These are phyloP conservation scores for Eleusine coracana DNA, from an alignment of 176 grass and related monocot species.

Conservation along the genomic window DNA sequence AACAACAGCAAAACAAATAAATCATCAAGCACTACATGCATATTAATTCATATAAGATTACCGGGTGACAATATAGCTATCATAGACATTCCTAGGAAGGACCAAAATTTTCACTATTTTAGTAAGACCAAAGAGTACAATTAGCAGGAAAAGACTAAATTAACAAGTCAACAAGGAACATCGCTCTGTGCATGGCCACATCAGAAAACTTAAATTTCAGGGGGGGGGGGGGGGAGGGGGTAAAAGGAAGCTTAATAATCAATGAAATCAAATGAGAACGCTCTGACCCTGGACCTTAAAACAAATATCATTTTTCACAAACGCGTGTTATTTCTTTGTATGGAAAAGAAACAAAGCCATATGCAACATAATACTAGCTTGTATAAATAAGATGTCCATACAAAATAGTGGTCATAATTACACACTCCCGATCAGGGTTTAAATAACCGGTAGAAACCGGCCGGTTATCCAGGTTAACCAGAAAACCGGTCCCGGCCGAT, in stretches of 20 bases:
- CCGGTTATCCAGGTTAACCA: not conserved
- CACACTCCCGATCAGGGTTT: not conserved
- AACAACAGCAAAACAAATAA: not conserved
- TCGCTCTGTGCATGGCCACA: not conserved
- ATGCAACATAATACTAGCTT: not conserved
- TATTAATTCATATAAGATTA: not conserved
- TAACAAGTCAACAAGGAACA: not conserved
- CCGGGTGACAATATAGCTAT: not conserved
- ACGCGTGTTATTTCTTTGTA: not conserved
- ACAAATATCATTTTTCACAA: not conserved
- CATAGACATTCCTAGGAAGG: not conserved
- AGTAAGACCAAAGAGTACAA: not conserved
- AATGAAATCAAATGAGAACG: not conserved
- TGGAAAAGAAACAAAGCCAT: not conserved
- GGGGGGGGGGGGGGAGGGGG: not conserved
- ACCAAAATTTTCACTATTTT: not conserved
- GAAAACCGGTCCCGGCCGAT: too few species aligned
- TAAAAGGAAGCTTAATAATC: not conserved
- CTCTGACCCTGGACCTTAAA: not conserved
- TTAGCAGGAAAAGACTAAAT: not conserved
- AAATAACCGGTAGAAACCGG: too few species aligned
- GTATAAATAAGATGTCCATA: not conserved
- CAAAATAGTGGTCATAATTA: not conserved
- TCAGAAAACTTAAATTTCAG: conserved; percentile 3
- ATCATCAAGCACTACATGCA: not conserved